These are phyloP conservation scores for Gossypium gossypioides DNA, from an alignment of 441 rosid species.

Conservation along the genomic window DNA sequence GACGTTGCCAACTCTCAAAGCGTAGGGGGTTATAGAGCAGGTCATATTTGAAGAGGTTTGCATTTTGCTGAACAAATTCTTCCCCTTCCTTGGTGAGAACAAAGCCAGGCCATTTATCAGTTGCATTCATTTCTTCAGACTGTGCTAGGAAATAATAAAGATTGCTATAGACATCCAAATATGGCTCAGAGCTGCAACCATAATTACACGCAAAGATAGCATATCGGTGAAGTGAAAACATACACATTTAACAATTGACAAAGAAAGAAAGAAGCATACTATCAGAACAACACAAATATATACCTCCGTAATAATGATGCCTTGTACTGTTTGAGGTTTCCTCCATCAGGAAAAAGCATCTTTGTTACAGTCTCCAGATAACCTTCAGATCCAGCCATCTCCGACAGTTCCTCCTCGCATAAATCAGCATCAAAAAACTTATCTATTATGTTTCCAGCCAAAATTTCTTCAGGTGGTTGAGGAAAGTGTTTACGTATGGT, in stretches of 20 bases:
- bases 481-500: constrained; percentile 91
- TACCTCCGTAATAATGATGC: constrained; percentile 55
- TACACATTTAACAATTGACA: background rate
- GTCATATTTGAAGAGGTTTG: constrained; percentile 85
- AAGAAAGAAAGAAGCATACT: constrained; percentile 11
- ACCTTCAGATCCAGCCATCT: constrained; percentile 82
- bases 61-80: constrained; percentile 91
- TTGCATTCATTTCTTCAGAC: constrained; percentile 93
- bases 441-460: constrained; percentile 73
- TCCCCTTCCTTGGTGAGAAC: constrained; percentile 98
- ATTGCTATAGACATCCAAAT: constrained; percentile 77
- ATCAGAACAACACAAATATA: constrained; percentile 11
- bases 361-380: constrained; percentile 64
- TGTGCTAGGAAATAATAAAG: constrained; percentile 82
- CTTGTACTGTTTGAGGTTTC: constrained; percentile 61
- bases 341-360: constrained; percentile 49
- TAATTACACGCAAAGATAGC: constrained; percentile 14
- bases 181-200: constrained; percentile 70
- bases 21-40: constrained; percentile 81
- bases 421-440: constrained; percentile 77
- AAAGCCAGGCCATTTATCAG: constrained; percentile 98
- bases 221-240: constrained; percentile 17
- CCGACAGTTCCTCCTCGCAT: constrained; percentile 81
- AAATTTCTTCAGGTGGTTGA: constrained; percentile 85
- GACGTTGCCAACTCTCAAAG: constrained; percentile 95